Evolutionary conservation across 2,329 filamentous ascomycete species (phyloP).

Genomic region (Aspergillus sp.): DNA sequence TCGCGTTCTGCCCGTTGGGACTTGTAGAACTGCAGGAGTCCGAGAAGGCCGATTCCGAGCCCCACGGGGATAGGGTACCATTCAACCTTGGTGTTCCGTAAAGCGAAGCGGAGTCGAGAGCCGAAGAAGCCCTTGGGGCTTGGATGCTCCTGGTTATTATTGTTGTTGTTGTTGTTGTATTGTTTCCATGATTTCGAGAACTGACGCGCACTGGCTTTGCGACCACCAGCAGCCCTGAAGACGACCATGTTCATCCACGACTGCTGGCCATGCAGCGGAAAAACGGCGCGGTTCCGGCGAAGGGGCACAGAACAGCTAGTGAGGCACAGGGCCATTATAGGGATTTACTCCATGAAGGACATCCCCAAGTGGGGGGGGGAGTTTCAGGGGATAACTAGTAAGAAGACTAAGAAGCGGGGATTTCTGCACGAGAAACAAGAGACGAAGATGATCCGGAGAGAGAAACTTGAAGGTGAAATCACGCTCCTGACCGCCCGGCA

Average conservation of each 20-base stretch:
- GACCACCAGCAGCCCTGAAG: conserved; percentile 31
- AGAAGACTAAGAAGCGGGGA: conserved; percentile 4
- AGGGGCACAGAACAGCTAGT: conserved; percentile 21
- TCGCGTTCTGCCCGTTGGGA: conserved; percentile 54
- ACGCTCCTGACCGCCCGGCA: conserved; percentile 21
- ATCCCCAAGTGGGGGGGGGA: conserved; percentile 13
- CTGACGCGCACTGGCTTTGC: conserved; percentile 27
- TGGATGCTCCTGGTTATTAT: conserved; percentile 35
- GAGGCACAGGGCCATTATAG: conserved; percentile 37
- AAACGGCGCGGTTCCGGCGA: conserved; percentile 19
- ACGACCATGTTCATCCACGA: conserved; percentile 32
- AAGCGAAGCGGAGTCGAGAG: conserved; percentile 57
- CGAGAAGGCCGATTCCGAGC: conserved; percentile 80
- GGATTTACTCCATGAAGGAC: conserved; percentile 27
- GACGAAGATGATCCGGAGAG: conserved; percentile 3
- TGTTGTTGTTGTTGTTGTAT: conserved; percentile 41
- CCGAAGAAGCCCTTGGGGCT: conserved; percentile 53
- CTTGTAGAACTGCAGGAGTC: conserved; percentile 80
- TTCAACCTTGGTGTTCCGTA: conserved; percentile 66
- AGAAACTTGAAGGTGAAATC: neutral
- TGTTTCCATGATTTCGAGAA: conserved; percentile 43
- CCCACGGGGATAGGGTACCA: conserved; percentile 92
- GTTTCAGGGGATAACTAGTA: neutral
- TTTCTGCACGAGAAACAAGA: conserved; percentile 1
- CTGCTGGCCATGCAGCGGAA: neutral